Base-by-base conservation (phyloP, 108 stramenopile genomes). In the Chaetoceros muelleri region DNA sequence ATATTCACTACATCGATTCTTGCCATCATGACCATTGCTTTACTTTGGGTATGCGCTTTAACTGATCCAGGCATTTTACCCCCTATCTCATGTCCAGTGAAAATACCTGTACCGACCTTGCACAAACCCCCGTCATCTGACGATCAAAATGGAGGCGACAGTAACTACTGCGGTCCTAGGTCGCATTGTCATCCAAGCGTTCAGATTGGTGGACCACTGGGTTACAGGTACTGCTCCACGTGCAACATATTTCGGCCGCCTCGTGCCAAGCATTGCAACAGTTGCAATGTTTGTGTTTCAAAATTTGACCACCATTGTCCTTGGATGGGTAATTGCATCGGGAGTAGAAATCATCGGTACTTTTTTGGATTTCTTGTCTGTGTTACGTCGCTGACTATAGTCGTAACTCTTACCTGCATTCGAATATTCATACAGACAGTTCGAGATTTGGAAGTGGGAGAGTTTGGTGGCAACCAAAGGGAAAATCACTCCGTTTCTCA, bases 221-320 rank as follows among this genome's bases (percentile, higher is more conserved):
- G 90, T 22, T 85, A 87, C 72, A 70, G 85, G 44, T 93, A 93
- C 62, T 94, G 90, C 60, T 54, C 73, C 22, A 93, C 87, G 2
- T 95, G 94, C 52, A 89, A 89, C 58, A 80, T 92, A 25, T 77
- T 84, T 60, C 77, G 94, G 46, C 90, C 90, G 5, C 93, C 95
- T 0, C 74, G 95, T 47, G 74, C 82, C 50, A 95, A 96, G 64
- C 97, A 98, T 64, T 98, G 97, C 72, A 90, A 87, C 54, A 72
- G 69, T 0, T 98, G 97, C 64, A 94, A 93, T 73, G 78, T 78
- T 30, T 98, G 97, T 63, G 94, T 96, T 24, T 70, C 65, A 49
- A 78, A 72, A 62, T 95, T 96, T 55, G 97, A 98, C 75, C 97
- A 98, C 44, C 87, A 90, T 73, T 95, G 94, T 70, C 94, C 97